phyloP scores from a whole-genome alignment of 306 rosid genomes.

The Lathyrus tuberosus region DNA sequence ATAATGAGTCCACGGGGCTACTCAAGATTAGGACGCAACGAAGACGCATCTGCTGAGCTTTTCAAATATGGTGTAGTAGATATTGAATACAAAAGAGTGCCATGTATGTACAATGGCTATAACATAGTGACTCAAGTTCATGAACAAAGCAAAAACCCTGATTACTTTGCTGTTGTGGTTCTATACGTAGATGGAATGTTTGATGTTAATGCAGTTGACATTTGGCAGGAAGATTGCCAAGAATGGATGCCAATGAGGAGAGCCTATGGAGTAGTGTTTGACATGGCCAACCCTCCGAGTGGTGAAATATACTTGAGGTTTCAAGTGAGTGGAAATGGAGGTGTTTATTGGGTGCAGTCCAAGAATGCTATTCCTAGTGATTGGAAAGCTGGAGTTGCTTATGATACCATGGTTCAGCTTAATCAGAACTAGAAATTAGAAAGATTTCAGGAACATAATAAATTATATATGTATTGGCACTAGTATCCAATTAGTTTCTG shows the following conservation, averaged over 20 bases:
- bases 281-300: constrained; percentile 57
- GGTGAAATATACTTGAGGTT: constrained; percentile 62
- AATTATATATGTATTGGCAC: too few relatives aligned
- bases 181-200: constrained; percentile 53
- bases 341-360: constrained; percentile 56
- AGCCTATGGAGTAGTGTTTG: constrained; percentile 74
- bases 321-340: constrained; percentile 59
- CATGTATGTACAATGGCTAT: constrained; percentile 54
- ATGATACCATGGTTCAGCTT: constrained; percentile 67
- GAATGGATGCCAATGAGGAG: constrained; percentile 49
- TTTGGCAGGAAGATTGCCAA: constrained; percentile 43
- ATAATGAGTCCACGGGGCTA: constrained; percentile 48
- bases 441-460: background rate
- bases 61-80: constrained; percentile 55
- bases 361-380: constrained; percentile 58
- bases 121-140: constrained; percentile 55
- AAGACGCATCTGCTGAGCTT: constrained; percentile 40
- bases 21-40: constrained; percentile 36
- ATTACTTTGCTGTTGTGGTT: constrained; percentile 58
- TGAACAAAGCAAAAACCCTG: constrained; percentile 62
- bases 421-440: constrained; percentile 11
- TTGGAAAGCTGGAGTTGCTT: constrained; percentile 71
- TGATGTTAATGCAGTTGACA: constrained; percentile 63
- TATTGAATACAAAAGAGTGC: constrained; percentile 44
- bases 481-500: too few relatives aligned